Evolutionary conservation across 768 basidiomycete genomes (phyloP).

Genomic region (Lenzites betulinus): DNA sequence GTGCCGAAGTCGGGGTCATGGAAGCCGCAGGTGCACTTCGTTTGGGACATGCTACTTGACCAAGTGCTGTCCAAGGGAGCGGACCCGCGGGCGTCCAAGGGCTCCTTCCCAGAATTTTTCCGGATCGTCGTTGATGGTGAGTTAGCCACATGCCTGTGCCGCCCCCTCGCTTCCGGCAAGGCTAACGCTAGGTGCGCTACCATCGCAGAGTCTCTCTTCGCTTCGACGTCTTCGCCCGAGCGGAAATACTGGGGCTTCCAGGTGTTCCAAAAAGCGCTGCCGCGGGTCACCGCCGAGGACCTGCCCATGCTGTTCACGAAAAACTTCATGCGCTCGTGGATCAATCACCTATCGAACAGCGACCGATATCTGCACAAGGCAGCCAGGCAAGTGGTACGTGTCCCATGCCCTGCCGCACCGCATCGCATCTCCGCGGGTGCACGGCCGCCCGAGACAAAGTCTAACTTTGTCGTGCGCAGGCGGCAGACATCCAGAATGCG

Average conservation of each 20-base stretch:
- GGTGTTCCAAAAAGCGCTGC: conserved; percentile 79
- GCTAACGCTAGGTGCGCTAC: not conserved
- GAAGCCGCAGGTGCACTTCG: conserved; percentile 92
- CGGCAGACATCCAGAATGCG: conserved; percentile 70
- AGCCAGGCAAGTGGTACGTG: conserved; percentile 79
- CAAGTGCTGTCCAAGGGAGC: conserved; percentile 53
- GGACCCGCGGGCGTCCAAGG: conserved; percentile 38
- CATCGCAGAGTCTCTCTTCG: conserved; percentile 78
- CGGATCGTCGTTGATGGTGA: conserved; percentile 87
- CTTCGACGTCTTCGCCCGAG: conserved; percentile 78
- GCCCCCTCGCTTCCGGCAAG: conserved; percentile 12
- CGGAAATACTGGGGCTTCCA: conserved; percentile 97
- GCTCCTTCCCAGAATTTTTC: conserved; percentile 90
- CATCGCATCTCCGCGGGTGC: not conserved
- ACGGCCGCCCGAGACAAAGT: not conserved
- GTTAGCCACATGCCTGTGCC: not conserved
- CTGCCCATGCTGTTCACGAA: conserved; percentile 90
- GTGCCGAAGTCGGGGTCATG: conserved; percentile 59
- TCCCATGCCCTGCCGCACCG: conserved; percentile 11
- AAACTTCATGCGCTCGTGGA: conserved; percentile 96
- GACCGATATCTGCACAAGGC: conserved; percentile 92
- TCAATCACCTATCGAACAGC: conserved; percentile 87
- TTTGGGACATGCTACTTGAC: conserved; percentile 85
- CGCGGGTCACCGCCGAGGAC: conserved; percentile 60
- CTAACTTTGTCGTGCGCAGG: conserved; percentile 44